phyloP scores from a whole-genome alignment of 305 asterid species.

The Andrographis paniculata region DNA sequence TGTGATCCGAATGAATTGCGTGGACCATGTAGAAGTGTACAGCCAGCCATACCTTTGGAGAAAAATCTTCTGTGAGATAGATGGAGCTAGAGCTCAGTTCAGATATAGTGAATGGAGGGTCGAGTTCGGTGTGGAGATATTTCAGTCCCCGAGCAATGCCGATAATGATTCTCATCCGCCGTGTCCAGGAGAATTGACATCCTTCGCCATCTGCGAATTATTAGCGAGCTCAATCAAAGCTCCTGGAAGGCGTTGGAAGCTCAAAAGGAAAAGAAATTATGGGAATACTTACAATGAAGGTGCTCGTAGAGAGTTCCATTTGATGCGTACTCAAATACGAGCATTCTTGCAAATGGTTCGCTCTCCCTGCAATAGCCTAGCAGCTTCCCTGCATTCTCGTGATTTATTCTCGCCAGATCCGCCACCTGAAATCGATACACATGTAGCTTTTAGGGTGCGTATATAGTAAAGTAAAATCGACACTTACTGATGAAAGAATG shows the following conservation, averaged over 20 bases:
- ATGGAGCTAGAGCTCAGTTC: conserved; percentile 72
- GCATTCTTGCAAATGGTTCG: conserved; percentile 86
- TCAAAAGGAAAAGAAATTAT: neutral
- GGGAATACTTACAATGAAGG: conserved; percentile 63
- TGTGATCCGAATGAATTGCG: neutral
- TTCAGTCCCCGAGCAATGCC: conserved; percentile 84
- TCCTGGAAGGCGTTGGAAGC: conserved; percentile 9
- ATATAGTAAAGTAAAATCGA: no score
- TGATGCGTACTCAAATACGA: conserved; percentile 89
- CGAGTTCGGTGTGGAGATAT: conserved; percentile 78
- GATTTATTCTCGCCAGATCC: conserved; percentile 71
- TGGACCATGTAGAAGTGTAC: neutral
- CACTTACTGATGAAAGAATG: conserved; percentile 1
- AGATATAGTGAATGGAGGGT: conserved; percentile 84
- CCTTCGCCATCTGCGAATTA: conserved; percentile 73
- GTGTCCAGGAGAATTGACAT: conserved; percentile 86
- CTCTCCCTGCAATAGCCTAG: conserved; percentile 86
- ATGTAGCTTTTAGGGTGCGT: no score
- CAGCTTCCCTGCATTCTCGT: conserved; percentile 65
- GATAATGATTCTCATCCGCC: conserved; percentile 79
- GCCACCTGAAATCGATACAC: conserved; percentile 53
- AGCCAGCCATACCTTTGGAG: conserved; percentile 62
- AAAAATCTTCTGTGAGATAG: conserved; percentile 90
- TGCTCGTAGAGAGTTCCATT: conserved; percentile 92
- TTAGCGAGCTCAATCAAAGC: conserved; percentile 13